Evolutionary conservation across 192 early-diverging fungal species (phyloP), one percentile per base, ranked within the genome.

Genomic region (Backusella sp.): DNA sequence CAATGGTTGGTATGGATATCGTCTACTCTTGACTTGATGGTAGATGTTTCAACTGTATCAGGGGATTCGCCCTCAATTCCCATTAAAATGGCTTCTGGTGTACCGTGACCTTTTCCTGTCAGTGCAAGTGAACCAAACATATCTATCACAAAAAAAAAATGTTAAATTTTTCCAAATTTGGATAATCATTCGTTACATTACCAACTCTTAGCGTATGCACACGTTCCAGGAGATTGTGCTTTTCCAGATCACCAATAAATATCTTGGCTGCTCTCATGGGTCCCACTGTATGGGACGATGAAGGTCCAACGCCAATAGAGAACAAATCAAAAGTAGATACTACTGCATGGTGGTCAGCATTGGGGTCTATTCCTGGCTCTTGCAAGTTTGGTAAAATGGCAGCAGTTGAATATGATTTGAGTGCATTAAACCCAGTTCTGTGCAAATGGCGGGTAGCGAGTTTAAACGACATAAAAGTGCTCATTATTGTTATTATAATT

Each of bases 181-280:
- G 86, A 68, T 84, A 86, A 34, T 77, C 71, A 9, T 92, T 90
- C 77, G 80, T 42, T 44, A 35, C 23, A 53, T 74, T 87, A 87
- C 79, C 79, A 37, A 83, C 78, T 35, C 82, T 72, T 9, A 83
- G 65, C 15, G 75, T 79, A 53, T 62, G 32, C 14, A 83, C 87
- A 76, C 87, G 89, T 30, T 88, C 84, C 21, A 94, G 90, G 41
- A 94, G 77, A 6, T 83, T 73, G 70, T 91, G 90, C 30, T 90
- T 83, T 69, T 90, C 89, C 30, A 97, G 80, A 72, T 98, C 97
- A 73, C 91, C 88, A 32, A 96, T 89, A 87, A 98, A 98, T 68
- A 96, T 96, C 81, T 94, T 95, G 30, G 96, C 94, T 9, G 97
- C 96, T 30, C 97, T 90, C 97, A 98, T 98, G 15, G 97, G 97